Evolutionary conservation across 2,329 filamentous ascomycete genomes (phyloP), one percentile per base, ranked within the genome.

Genomic region (Myriosclerotinia scirpicola): DNA sequence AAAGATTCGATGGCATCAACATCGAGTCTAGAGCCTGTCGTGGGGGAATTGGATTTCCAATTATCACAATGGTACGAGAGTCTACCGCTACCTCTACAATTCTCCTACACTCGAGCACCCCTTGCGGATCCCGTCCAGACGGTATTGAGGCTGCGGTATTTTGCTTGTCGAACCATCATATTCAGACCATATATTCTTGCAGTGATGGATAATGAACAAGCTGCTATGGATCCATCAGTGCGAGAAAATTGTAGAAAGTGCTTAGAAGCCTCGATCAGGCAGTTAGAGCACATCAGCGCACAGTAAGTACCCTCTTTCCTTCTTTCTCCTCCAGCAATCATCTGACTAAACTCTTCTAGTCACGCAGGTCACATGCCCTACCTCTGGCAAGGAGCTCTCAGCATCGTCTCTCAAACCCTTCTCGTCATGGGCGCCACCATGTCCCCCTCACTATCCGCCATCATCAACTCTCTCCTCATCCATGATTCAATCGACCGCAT

Each of bases 301-400:
- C 90, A 94, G 87, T 90, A 83, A 81, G 87, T 83, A 67, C 12
- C 14, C 17, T 26, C 44, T 53, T 14, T 26, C 42, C 48, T 22
- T 9, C 42, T 52, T 22, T 30, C 5, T 54, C 36, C 26, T 11
- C 36, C 17, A 38, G 12, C 30, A 56, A 26, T 36, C 44, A 62
- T 44, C 71, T 74, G 42, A 72, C 68, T 61, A 62, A 12, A 66
- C 42, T n/a, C 22, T 74, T 74, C 72, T 74, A 90, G 87, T 78
- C 91, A 93, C 75, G 90, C 89, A 68, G 91, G 91, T 61, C 91
- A 94, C 76, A 88, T 95, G 80, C 91, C 91, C 15, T 95, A 94
- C 78, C 84, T 94, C 26, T 95, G 90, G 88, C 91, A 94, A 80
- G 91, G 91, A 22, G 90, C 91, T 11, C 82, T 95, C 48, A 93